phyloP scores from a whole-genome alignment of 176 grass and related monocot genomes.

The Poa pratensis region DNA sequence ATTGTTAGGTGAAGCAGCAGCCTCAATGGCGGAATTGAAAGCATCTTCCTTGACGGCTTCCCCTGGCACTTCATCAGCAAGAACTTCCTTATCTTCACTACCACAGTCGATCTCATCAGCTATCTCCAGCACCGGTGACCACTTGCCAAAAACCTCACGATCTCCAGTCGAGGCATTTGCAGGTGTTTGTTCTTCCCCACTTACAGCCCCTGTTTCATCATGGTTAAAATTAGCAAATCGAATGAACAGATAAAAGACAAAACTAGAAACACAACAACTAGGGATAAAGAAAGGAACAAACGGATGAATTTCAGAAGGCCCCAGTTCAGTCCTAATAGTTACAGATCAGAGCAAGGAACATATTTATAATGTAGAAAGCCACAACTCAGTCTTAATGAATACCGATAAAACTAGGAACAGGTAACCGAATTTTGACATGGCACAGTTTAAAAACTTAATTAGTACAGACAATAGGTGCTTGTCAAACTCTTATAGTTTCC shows the following conservation, averaged over 20 bases:
- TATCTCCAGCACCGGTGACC: constrained; percentile 31
- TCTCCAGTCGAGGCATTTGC: constrained; percentile 13
- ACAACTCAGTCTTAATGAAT: neutral
- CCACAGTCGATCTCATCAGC: constrained; percentile 24
- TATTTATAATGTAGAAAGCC: neutral
- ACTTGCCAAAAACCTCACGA: constrained; percentile 21
- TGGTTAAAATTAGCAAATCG: constrained; percentile 13
- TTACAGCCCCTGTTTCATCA: constrained; percentile 14
- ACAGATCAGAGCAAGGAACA: neutral
- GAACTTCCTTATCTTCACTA: constrained; percentile 13
- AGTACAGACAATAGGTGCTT: neutral
- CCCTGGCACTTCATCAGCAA: neutral
- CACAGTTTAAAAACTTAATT: neutral
- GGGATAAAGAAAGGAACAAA: neutral
- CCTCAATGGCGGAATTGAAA: neutral
- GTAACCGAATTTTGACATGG: too few relatives aligned
- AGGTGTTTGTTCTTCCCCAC: constrained; percentile 19
- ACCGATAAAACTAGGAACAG: neutral
- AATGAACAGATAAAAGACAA: neutral
- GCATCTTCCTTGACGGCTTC: constrained; percentile 18
- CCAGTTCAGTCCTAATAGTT: neutral
- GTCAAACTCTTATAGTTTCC: too few relatives aligned
- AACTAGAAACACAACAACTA: neutral
- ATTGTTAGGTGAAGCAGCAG: neutral
- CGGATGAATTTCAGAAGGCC: neutral